Evolutionary conservation across 345 rosid species (phyloP).

Genomic region (Eucalyptus fibrosa): DNA sequence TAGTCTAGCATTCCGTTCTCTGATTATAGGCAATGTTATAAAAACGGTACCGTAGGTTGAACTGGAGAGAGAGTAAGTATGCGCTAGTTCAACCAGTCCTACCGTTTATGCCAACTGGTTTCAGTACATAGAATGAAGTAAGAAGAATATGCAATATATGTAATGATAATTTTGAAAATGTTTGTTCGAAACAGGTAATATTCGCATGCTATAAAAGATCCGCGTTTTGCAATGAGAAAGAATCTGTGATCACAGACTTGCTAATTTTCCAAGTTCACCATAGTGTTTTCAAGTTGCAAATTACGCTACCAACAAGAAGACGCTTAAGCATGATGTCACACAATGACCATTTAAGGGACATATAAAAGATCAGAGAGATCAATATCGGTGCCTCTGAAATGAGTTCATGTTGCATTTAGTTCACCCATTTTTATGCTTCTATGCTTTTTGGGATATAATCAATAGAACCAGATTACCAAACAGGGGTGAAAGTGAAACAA

Average conservation of each 20-base stretch:
- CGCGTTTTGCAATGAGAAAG: not conserved
- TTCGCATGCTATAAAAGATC: not conserved
- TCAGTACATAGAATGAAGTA: not conserved
- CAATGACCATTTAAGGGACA: not conserved
- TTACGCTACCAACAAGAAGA: not conserved
- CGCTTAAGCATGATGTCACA: not conserved
- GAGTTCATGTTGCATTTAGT: not conserved
- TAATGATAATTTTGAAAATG: not conserved
- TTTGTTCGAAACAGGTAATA: not conserved
- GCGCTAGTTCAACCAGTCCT: not conserved
- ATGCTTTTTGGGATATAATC: not conserved
- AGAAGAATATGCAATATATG: not conserved
- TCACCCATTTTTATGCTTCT: not conserved
- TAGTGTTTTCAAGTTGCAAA: not conserved
- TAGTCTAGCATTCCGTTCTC: not conserved
- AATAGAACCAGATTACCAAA: not conserved
- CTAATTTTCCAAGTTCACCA: not conserved
- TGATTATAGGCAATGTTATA: not conserved
- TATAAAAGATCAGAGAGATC: too few relatives aligned
- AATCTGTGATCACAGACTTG: not conserved
- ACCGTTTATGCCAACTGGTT: not conserved
- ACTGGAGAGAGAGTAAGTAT: not conserved
- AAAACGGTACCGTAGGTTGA: not conserved
- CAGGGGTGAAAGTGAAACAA: not conserved
- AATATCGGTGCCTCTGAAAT: not conserved